Evolutionary conservation across 345 rosid genomes (phyloP).

Genomic region (Citrus maxima): DNA sequence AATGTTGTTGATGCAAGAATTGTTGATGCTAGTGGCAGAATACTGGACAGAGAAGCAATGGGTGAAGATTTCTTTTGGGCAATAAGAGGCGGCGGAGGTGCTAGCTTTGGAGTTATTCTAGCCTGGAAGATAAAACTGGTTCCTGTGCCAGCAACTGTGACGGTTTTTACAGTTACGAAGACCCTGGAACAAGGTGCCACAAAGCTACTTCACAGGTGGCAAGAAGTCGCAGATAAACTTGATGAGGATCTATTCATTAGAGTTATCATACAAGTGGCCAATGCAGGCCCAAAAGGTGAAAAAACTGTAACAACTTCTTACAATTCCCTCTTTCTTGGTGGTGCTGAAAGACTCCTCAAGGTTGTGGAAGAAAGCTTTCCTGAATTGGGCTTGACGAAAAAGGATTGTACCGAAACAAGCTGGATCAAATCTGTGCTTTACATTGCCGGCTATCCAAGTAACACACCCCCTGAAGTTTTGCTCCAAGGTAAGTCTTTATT

Average conservation of each 20-base stretch:
- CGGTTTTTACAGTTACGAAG: slow-evolving; percentile 14
- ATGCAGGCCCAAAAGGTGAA: background rate
- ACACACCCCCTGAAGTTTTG: background rate
- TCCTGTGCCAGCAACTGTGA: slow-evolving; percentile 16
- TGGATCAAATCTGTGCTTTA: slow-evolving; percentile 7
- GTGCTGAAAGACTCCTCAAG: background rate
- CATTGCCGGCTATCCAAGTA: slow-evolving; percentile 9
- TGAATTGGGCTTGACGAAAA: slow-evolving; percentile 1
- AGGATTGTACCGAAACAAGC: slow-evolving; percentile 3
- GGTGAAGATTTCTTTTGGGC: slow-evolving; percentile 32
- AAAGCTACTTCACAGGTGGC: slow-evolving; percentile 14
- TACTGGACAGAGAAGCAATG: slow-evolving; percentile 19
- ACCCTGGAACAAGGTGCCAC: slow-evolving; percentile 20
- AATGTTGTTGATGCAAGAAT: slow-evolving; percentile 22
- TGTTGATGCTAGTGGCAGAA: slow-evolving; percentile 14
- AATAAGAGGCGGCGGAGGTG: slow-evolving; percentile 23
- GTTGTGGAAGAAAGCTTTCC: background rate
- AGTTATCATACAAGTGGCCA: background rate
- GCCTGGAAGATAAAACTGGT: slow-evolving; percentile 22
- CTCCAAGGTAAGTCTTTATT: slow-evolving; percentile 1
- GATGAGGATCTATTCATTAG: slow-evolving; percentile 9
- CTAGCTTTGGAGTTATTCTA: slow-evolving; percentile 20
- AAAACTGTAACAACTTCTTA: slow-evolving; percentile 14
- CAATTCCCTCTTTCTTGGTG: background rate
- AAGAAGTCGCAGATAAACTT: slow-evolving; percentile 10